phyloP scores from a whole-genome alignment of 768 basidiomycete species.

The Rhizopogon roseolus region DNA sequence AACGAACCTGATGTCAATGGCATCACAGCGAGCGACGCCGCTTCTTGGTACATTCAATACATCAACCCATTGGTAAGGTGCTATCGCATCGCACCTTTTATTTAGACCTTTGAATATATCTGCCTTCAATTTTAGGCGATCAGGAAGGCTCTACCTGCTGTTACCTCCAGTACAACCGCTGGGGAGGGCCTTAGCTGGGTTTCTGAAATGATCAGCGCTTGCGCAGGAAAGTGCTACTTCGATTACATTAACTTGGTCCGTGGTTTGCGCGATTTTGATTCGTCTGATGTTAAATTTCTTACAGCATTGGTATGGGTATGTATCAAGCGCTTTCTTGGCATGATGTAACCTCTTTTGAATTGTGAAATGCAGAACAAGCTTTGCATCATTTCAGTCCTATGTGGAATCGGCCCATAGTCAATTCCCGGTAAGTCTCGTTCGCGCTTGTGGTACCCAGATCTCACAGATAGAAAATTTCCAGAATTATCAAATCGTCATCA shows the following conservation, averaged over 20 bases:
- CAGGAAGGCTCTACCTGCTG: conserved; percentile 34
- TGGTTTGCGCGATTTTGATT: not conserved
- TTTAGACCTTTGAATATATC: not conserved
- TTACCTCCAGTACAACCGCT: conserved; percentile 26
- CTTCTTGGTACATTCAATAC: conserved; percentile 31
- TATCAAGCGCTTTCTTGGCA: not conserved
- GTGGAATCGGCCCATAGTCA: conserved; percentile 19
- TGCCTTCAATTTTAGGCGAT: conserved; percentile 18
- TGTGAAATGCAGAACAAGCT: conserved; percentile 13
- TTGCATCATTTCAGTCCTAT: conserved; percentile 24
- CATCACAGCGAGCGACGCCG: conserved; percentile 24
- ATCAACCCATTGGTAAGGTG: conserved; percentile 30
- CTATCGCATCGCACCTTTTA: not conserved
- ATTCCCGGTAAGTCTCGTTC: conserved; percentile 20
- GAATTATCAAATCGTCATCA: conserved; percentile 22
- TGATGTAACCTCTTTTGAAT: not conserved
- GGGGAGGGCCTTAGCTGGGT: conserved; percentile 33
- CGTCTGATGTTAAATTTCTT: not conserved
- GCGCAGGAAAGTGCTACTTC: conserved; percentile 29
- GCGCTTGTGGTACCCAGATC: not conserved
- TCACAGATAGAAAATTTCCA: conserved; percentile 7
- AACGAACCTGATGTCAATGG: conserved; percentile 32
- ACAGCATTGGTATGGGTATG: conserved; percentile 28
- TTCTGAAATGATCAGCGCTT: conserved; percentile 28
- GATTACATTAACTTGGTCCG: conserved; percentile 32